Evolutionary conservation across 2,329 filamentous ascomycete genomes (phyloP).

Genomic region (Xylaria sp.): DNA sequence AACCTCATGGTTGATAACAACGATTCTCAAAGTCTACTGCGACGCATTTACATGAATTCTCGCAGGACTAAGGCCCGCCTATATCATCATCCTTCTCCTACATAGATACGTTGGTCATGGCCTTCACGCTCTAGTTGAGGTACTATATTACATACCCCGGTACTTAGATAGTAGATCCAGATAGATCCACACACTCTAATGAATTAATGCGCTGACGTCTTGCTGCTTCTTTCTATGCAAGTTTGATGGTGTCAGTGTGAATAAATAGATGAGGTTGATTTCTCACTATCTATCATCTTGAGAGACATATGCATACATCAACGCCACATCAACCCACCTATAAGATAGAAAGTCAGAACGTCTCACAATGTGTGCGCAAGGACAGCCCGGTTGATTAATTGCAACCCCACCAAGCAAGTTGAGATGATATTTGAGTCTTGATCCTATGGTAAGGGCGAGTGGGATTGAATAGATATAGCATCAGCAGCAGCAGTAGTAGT

Average conservation of each 20-base stretch:
- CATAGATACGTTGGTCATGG: neutral
- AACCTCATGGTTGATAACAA: neutral
- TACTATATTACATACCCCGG: neutral
- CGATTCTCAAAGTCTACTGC: neutral
- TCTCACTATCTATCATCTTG: neutral
- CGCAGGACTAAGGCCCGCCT: neutral
- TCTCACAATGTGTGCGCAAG: too few species aligned
- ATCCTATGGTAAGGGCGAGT: too few species aligned
- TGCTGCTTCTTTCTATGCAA: neutral
- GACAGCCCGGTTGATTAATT: too few species aligned
- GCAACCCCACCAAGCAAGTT: too few species aligned
- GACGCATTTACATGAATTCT: neutral
- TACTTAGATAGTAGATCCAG: slow-evolving; percentile 22
- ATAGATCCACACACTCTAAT: slow-evolving; percentile 21
- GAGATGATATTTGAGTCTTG: too few species aligned
- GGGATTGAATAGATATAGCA: too few species aligned
- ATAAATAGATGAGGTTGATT: neutral
- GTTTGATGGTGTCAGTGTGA: neutral
- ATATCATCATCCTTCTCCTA: neutral
- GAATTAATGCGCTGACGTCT: slow-evolving; percentile 14
- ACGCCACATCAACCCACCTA: too few species aligned
- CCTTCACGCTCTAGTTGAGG: neutral
- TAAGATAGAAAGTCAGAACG: too few species aligned
- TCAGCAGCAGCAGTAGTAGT: too few species aligned
- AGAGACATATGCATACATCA: neutral